Conservation (phyloP, 2,329 filamentous ascomycete genomes). For the Cercospora sesami region DNA sequence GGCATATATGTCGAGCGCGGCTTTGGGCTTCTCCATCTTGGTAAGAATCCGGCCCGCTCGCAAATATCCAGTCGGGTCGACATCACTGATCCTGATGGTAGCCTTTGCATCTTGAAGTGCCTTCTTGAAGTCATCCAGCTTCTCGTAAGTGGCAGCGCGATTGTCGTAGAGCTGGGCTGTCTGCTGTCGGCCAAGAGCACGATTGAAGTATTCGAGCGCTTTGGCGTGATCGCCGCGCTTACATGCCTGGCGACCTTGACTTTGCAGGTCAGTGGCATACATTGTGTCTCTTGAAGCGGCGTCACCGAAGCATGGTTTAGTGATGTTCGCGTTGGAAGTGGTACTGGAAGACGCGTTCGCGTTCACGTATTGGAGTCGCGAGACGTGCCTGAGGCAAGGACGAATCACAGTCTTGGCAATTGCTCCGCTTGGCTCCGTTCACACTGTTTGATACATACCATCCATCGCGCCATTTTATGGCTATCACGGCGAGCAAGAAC, state of each 20-base stretch:
- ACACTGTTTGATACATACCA: background rate
- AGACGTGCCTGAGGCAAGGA: too few relatives aligned
- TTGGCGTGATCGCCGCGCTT: conserved; percentile 45
- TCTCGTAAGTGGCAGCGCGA: conserved; percentile 57
- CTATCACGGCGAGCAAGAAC: background rate
- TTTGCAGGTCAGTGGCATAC: conserved; percentile 15
- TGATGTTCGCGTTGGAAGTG: background rate
- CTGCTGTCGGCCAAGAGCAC: conserved; percentile 32
- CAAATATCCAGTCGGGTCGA: conserved; percentile 59
- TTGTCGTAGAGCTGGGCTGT: conserved; percentile 53
- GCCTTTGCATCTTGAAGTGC: conserved; percentile 59
- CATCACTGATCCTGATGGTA: conserved; percentile 55
- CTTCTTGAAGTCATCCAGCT: conserved; percentile 51
- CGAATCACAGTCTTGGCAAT: background rate
- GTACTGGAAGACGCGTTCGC: conserved; percentile 1
- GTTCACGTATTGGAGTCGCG: background rate
- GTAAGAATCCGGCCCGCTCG: conserved; percentile 53
- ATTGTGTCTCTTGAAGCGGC: background rate
- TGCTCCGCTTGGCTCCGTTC: background rate
- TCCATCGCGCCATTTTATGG: background rate
- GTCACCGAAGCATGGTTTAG: background rate
- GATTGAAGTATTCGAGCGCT: conserved; percentile 43
- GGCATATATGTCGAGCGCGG: conserved; percentile 58
- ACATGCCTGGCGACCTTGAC: conserved; percentile 39
- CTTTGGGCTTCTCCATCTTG: conserved; percentile 53